A percentile compares a stretch with the other conserved stretches of the same genome.
Evolutionary conservation across 2,329 filamentous ascomycete species (phyloP).

Genomic region (Trichoderma sp.): DNA sequence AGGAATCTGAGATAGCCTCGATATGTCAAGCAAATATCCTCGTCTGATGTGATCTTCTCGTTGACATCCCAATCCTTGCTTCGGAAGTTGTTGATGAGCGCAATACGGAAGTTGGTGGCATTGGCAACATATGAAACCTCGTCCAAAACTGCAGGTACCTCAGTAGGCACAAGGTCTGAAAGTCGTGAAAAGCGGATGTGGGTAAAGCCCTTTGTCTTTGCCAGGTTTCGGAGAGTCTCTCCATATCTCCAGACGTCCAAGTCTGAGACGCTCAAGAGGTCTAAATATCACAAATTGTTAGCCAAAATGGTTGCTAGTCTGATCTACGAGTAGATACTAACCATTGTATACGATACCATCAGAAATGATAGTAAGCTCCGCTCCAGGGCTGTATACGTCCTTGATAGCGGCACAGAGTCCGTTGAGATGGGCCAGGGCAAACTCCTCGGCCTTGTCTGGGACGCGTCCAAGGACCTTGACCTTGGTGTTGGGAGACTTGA

Average conservation of each 20-base stretch:
- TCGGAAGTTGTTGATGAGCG: slow-evolving; percentile 49
- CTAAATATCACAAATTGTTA: slow-evolving; percentile 34
- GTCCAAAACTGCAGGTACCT: slow-evolving; percentile 44
- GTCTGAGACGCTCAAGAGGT: slow-evolving; percentile 53
- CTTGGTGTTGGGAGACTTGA: slow-evolving; percentile 58
- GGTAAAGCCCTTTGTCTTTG: slow-evolving; percentile 42
- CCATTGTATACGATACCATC: slow-evolving; percentile 60
- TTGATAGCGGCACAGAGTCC: slow-evolving; percentile 50
- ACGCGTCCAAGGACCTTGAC: slow-evolving; percentile 57
- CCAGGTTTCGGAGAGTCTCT: slow-evolving; percentile 47
- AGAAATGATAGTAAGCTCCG: slow-evolving; percentile 53
- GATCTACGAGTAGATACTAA: slow-evolving; percentile 26
- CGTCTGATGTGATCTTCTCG: slow-evolving; percentile 47
- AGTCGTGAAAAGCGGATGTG: slow-evolving; percentile 53
- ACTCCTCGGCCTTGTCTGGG: slow-evolving; percentile 57
- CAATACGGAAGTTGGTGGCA: slow-evolving; percentile 51
- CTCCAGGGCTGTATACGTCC: slow-evolving; percentile 51
- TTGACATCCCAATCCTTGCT: slow-evolving; percentile 43
- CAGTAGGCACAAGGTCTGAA: slow-evolving; percentile 48
- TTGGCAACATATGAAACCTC: slow-evolving; percentile 55
- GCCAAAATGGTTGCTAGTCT: neutral
- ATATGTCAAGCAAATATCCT: slow-evolving; percentile 56
- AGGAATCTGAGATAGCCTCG: slow-evolving; percentile 57
- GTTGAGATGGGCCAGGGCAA: slow-evolving; percentile 53
- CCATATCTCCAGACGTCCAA: slow-evolving; percentile 55